Evolutionary conservation across 768 basidiomycete species (phyloP).

Genomic region (Austroboletus eburneus): DNA sequence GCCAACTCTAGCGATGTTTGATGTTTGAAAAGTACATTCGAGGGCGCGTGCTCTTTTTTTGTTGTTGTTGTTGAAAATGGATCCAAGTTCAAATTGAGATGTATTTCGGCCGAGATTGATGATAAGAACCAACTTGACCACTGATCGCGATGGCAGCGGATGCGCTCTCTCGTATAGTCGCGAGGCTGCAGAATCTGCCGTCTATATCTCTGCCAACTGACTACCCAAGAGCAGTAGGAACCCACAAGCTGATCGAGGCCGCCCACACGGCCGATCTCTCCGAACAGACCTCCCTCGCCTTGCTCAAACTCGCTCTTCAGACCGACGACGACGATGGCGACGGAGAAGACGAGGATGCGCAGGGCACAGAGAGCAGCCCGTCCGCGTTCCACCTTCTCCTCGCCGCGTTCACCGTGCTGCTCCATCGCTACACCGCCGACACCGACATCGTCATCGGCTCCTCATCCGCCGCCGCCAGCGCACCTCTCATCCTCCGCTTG

Average conservation of each 20-base stretch:
- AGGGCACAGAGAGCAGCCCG: conserved; percentile 41
- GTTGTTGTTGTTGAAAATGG: no score
- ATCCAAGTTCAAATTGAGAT: no score
- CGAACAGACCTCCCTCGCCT: conserved; percentile 66
- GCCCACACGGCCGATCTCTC: conserved; percentile 69
- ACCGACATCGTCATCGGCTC: conserved; percentile 90
- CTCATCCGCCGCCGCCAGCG: conserved; percentile 67
- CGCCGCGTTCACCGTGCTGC: conserved; percentile 84
- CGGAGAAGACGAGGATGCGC: conserved; percentile 46
- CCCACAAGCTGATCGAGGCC: conserved; percentile 80
- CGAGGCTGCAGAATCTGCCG: conserved; percentile 75
- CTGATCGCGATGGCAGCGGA: conserved; percentile 29
- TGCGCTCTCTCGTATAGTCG: conserved; percentile 50
- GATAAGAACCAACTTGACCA: no score
- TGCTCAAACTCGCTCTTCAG: conserved; percentile 79
- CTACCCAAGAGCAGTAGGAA: conserved; percentile 78
- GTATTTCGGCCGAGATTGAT: no score
- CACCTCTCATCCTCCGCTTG: conserved; percentile 82
- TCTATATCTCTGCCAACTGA: conserved; percentile 93
- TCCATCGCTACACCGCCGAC: conserved; percentile 95
- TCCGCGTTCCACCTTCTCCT: conserved; percentile 90
- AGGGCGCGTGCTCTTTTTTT: no score
- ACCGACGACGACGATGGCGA: conserved; percentile 49
- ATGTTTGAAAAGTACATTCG: no score
- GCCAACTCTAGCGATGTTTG: no score